Evolutionary conservation across 1,139 yeast genomes (phyloP).

Genomic region (Debaryomyces coudertii): DNA sequence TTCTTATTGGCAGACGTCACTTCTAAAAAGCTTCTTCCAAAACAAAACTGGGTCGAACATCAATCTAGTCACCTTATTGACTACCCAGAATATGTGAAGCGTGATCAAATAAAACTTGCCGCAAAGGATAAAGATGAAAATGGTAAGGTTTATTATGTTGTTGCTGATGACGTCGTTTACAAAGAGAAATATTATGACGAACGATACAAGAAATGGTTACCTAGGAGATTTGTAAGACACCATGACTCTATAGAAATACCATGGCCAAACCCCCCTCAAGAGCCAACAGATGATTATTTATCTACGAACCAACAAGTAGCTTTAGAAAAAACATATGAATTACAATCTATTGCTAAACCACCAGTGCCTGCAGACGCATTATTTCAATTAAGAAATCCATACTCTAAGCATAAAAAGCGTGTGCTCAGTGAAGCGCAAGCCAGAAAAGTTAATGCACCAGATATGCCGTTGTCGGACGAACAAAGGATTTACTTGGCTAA

Average conservation of each 20-base stretch:
- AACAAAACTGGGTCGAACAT: conserved; percentile 70
- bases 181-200: conserved; percentile 74
- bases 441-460: conserved; percentile 65
- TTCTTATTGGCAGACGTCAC: conserved; percentile 41
- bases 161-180: conserved; percentile 72
- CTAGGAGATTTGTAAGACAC: conserved; percentile 71
- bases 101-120: conserved; percentile 57
- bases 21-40: conserved; percentile 54
- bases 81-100: conserved; percentile 59
- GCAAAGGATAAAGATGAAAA: conserved; percentile 69
- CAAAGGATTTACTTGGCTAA: conserved; percentile 67
- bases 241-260: conserved; percentile 76
- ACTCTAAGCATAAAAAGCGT: conserved; percentile 61
- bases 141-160: conserved; percentile 66
- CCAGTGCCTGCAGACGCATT: conserved; percentile 74
- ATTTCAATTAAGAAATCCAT: conserved; percentile 72
- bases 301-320: conserved; percentile 63
- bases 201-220: conserved; percentile 73
- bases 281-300: conserved; percentile 57
- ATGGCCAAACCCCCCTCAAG: conserved; percentile 82
- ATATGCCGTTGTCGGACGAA: conserved; percentile 74
- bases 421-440: conserved; percentile 63
- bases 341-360: conserved; percentile 64
- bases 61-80: conserved; percentile 75
- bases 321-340: conserved; percentile 74